Conservation (phyloP, 306 rosid species). For the Cucumis cinereus region DNA sequence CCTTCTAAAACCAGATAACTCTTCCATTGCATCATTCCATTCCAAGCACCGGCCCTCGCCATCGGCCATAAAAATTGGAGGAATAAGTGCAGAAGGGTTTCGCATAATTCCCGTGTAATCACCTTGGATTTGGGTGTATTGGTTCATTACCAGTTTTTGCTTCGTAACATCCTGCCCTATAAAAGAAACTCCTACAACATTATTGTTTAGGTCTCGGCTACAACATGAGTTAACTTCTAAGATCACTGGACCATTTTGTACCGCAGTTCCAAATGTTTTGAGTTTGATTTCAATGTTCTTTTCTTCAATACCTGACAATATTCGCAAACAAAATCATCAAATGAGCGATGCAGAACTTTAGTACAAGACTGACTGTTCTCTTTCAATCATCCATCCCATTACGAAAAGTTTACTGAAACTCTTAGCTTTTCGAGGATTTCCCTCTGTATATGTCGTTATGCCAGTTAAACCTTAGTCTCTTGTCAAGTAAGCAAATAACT, state of each 20-base stretch:
- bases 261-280: conserved; percentile 20
- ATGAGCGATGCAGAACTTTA: background rate
- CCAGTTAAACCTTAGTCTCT: background rate
- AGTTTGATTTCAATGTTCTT: conserved; percentile 28
- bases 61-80: conserved; percentile 34
- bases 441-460: background rate
- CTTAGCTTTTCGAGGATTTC: background rate
- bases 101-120: conserved; percentile 30
- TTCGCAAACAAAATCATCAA: background rate
- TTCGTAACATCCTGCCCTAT: conserved; percentile 30
- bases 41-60: conserved; percentile 27
- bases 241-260: conserved; percentile 15
- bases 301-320: conserved; percentile 23
- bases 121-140: conserved; percentile 31
- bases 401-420: background rate
- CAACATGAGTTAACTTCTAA: conserved; percentile 34
- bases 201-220: conserved; percentile 23
- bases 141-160: conserved; percentile 21
- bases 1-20: conserved; percentile 27
- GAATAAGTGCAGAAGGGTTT: conserved; percentile 31
- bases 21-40: conserved; percentile 36
- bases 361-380: background rate
- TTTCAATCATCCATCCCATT: background rate
- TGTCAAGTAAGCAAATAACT: background rate
- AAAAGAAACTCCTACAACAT: conserved; percentile 28